Percentiles rank a stretch among this genome's conserved stretches.
Evolutionary conservation across 768 basidiomycete genomes (phyloP).

Genomic region (Rhodotorula sphaerocarpa): DNA sequence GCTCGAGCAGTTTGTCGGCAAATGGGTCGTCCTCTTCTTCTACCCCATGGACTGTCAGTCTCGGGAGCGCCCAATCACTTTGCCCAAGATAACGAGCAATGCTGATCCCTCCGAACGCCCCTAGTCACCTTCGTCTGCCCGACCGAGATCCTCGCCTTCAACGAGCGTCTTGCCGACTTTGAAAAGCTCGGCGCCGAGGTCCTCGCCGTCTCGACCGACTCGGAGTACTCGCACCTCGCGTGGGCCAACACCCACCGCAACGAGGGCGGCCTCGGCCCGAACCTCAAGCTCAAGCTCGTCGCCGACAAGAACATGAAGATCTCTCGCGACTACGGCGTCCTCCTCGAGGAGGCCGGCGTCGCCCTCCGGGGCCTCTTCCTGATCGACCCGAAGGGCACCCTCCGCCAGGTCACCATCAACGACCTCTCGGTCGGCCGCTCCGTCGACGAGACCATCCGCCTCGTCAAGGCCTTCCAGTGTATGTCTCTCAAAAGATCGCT

Average conservation of each 20-base stretch:
- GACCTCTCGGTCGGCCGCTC: conserved; percentile 92
- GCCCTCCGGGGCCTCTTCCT: conserved; percentile 79
- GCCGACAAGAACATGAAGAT: conserved; percentile 72
- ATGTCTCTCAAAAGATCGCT: no score
- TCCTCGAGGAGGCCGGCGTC: conserved; percentile 79
- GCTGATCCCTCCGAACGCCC: neutral
- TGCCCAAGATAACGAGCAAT: conserved; percentile 41
- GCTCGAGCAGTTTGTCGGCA: conserved; percentile 23
- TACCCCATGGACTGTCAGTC: conserved; percentile 68
- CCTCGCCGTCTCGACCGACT: conserved; percentile 83
- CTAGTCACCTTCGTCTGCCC: conserved; percentile 53
- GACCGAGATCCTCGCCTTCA: conserved; percentile 93
- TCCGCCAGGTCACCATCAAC: conserved; percentile 57
- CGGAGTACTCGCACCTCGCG: conserved; percentile 49
- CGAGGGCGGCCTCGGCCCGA: conserved; percentile 80
- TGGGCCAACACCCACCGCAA: conserved; percentile 63
- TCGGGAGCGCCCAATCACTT: no score
- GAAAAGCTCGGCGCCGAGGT: conserved; percentile 63
- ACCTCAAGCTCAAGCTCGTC: conserved; percentile 73
- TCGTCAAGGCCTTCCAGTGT: conserved; percentile 85
- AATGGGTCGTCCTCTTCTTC: conserved; percentile 80
- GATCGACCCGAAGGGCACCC: conserved; percentile 71
- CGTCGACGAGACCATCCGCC: conserved; percentile 82
- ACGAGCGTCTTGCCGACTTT: conserved; percentile 72
- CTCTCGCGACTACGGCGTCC: conserved; percentile 74